Evolutionary conservation across 768 basidiomycete genomes (phyloP), one percentile per base, ranked within the genome.

Genomic region (Gloeophyllum trabeum): DNA sequence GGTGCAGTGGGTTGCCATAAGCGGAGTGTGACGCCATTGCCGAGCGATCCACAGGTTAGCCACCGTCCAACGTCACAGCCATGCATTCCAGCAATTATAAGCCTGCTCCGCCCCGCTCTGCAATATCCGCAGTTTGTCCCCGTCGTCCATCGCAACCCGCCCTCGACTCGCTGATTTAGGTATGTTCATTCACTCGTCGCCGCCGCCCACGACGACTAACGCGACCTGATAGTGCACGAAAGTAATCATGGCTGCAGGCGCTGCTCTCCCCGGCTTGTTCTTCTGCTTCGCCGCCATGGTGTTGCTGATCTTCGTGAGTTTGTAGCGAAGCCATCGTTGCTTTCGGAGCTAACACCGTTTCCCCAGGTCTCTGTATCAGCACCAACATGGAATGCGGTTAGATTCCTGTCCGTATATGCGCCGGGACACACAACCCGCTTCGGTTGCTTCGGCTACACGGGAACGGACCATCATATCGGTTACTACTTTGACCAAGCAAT

Each of bases 361-460:
- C 16, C 35, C 24, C 51, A 81, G 79, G 80, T 75, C 2, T 85
- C 76, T 22, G 75, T 88, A 18, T 80, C 82, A 13, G 60, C 72
- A 39, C 85, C 87, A 37, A 83, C 78, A 50, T 90, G 86, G 88
- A 54, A 80, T 32, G 54, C 55, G 19, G 65, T 90, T 35, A 79
- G 72, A 16, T 88, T 85, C 65, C 68, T 91, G 32, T 61, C 75
- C 41, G 75, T 75, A 19, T 62, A 61, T 5, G 47, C 55, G 7
- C 65, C 61, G 4, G 55, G 56, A 19, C n/a, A 40, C 12, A 45
- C 61, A 51, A 64, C 62, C 43, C 69, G 69, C 46, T 89, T 79
- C 51, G 88, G 88, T 50, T 73, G 81, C n/a, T 86, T 87, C 54
- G 87, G 87, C 3, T 77, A 67, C 59, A 83, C 82, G 12, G 81